phyloP scores from a whole-genome alignment of 2,329 filamentous ascomycete genomes.

The Cladosporium sp. region DNA sequence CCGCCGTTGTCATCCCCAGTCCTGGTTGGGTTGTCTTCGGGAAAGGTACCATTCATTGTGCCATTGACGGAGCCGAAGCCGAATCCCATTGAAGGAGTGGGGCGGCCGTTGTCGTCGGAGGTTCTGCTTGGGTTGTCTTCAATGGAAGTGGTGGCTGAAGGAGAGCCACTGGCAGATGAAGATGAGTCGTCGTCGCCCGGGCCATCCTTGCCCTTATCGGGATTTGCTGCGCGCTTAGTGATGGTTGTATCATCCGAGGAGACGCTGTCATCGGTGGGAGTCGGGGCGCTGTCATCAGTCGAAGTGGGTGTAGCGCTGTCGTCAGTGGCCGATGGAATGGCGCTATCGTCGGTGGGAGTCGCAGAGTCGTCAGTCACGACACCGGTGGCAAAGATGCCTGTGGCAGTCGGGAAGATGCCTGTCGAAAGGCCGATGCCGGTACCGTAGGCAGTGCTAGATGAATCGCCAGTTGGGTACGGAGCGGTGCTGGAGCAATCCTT shows the following conservation, averaged over 20 bases:
- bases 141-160: neutral
- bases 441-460: neutral
- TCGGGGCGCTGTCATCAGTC: neutral
- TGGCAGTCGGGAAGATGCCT: neutral
- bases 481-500: conserved; percentile 6
- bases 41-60: neutral
- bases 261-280: neutral
- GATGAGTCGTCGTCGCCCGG: neutral
- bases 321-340: neutral
- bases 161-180: neutral
- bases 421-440: neutral
- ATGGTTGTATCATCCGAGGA: neutral
- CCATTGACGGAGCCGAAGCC: neutral
- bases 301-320: neutral
- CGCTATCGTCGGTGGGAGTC: neutral
- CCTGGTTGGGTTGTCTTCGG: neutral
- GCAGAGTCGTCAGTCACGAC: neutral
- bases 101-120: neutral
- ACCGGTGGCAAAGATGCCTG: neutral
- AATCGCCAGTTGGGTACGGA: conserved; percentile 3
- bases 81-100: neutral
- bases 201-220: conserved; percentile 8
- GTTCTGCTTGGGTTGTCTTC: neutral
- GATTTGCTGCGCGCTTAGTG: neutral
- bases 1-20: neutral